Evolutionary conservation across 805 yeast species (phyloP), one percentile per base, ranked within the genome.

Genomic region (Metschnikowia vanudenii): DNA sequence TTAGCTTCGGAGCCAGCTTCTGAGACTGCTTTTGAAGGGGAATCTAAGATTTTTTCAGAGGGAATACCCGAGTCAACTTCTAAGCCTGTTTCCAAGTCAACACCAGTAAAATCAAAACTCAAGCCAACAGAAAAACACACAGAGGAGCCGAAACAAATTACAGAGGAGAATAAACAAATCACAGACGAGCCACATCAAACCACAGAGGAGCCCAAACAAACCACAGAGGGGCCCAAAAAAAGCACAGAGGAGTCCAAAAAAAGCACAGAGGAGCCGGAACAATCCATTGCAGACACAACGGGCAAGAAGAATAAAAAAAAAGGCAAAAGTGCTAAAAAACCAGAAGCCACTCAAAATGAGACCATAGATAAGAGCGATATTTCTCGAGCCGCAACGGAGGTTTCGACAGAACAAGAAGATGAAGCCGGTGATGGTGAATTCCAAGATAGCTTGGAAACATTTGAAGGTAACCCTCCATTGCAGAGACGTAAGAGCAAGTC

Each of bases 401-500:
- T 5, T 11, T 9, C 35, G 10, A 19, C 41, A 12, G 32, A 36
- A 4, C 38, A 32, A 3, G 46, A 39, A 8, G 46, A 43, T 2
- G 41, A 45, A 14, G 37, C 39, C 19, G 49, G 37, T 11, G 53
- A 53, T 12, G 42, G 30, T 14, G 61, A 50, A 26, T 58, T 58
- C 41, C 60, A 58, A 20, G 64, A 60, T 43, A 48, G 62, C 16
- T 31, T 54, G 18, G 48, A 45, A 26, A 42, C 44, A 7, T 46
- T 42, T 26, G 52, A 49, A 7, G 44, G 26, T 13, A 26, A n/a
- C 20, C 40, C 37, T 20, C 41, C 43, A 4, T 37, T 67, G 33
- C 45, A 54, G 24, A 52, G 70, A 17, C 60, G 59, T 39, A 64
- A 64, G 32, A 62, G 71, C 39, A 66, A 56, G 50, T 57, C 69